Evolutionary conservation across 768 basidiomycete species (phyloP).

Genomic region (Sarcodon aspratus): DNA sequence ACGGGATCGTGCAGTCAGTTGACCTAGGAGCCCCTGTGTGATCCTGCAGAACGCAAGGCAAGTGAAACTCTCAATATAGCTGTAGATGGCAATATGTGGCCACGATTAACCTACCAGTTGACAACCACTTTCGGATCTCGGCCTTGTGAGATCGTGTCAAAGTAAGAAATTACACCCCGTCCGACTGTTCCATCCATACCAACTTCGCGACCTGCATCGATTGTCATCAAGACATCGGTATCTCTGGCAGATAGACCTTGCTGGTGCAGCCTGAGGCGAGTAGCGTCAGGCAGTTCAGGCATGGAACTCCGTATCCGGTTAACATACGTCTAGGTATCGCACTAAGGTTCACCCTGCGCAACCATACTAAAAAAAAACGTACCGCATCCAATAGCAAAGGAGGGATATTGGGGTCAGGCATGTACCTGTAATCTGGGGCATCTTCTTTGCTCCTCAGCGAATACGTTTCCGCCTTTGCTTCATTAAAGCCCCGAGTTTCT

Average conservation of each 20-base stretch:
- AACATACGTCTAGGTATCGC: constrained; percentile 46
- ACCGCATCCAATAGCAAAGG: constrained; percentile 44
- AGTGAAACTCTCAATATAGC: background rate
- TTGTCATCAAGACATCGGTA: constrained; percentile 59
- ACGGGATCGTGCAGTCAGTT: constrained; percentile 47
- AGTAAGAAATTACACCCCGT: constrained; percentile 51
- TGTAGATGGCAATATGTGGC: background rate
- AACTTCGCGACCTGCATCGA: constrained; percentile 58
- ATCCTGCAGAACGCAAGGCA: constrained; percentile 41
- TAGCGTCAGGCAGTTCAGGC: constrained; percentile 69
- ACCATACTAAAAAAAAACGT: background rate
- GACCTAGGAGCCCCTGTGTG: constrained; percentile 78
- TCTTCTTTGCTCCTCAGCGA: constrained; percentile 83
- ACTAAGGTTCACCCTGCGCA: too few relatives aligned
- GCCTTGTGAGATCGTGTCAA: constrained; percentile 53
- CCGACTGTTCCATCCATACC: constrained; percentile 45
- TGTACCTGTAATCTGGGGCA: constrained; percentile 92
- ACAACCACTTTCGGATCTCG: constrained; percentile 61
- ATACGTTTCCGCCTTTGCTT: constrained; percentile 71
- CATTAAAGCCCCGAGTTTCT: constrained; percentile 89
- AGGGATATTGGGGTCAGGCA: constrained; percentile 94
- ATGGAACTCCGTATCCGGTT: constrained; percentile 36
- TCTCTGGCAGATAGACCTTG: constrained; percentile 53
- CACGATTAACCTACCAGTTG: constrained; percentile 58
- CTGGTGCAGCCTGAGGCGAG: constrained; percentile 41